Evolutionary conservation across 495 filamentous ascomycete genomes (phyloP), one percentile per base, ranked within the genome.

Genomic region (Podospora anserina): DNA sequence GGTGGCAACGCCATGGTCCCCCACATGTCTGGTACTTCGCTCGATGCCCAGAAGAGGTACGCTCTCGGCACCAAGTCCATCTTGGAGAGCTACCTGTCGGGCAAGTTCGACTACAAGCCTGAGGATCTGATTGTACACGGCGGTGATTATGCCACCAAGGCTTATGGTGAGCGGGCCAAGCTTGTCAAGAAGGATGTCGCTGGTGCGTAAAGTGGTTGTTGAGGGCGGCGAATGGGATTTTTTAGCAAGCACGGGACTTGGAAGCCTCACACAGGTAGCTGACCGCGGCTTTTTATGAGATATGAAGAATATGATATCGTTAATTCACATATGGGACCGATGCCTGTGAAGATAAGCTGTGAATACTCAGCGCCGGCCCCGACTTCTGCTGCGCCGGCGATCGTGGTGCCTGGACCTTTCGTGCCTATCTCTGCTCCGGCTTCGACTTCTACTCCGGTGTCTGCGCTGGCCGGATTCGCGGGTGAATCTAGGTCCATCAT

Each of bases 1-100:
- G 95, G 93, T 71, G 95, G 95, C 75, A 98, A 98, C 82, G 95
- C 92, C 81, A 99, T 93, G 91, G 93, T 97, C 64, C 92, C 95
- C 61, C 95, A 99, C 87, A 96, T 99, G 92, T 94, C 91, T 49
- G 95, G 95, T 76, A 98, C 95, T 67, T 96, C 93, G 65, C 90
- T 99, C 76, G 95, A 99, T 79, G 95, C 95, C 34, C 95, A 99
- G 86, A 89, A 94, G 86, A 88, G 95, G 66, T 99, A 99, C 76
- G 92, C 95, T 73, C 84, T 86, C 64, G 95, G 95, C 68, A 89
- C 87, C 78, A 97, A 97, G 91, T 74, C 81, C 70, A 97, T 99
- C 78, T 83, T 99, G 66, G 87, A 96, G 62, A 90, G 87, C 80
- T 99, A 98, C 86, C 91, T 97, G 78, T 87, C 84, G 70, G 94